A percentile compares a stretch with the other conserved stretches of the same genome.
Evolutionary conservation across 495 filamentous ascomycete species (phyloP).

Genomic region (Podospora didyma): DNA sequence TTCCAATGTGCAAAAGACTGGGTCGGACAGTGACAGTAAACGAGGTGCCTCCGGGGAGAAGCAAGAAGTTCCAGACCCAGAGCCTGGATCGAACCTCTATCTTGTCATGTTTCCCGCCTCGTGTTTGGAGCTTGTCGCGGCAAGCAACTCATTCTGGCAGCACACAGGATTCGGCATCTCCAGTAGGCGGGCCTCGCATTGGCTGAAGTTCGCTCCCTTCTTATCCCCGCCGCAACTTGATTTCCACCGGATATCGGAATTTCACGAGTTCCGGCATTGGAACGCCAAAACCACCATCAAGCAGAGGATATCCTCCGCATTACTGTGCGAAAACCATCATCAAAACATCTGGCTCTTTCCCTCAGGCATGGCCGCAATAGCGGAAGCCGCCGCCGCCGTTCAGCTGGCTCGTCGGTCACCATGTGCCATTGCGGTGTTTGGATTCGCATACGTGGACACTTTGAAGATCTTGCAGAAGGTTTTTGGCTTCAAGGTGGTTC

Average conservation of each 20-base stretch:
- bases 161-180: conserved; percentile 29
- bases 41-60: no score
- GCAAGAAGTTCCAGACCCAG: background rate
- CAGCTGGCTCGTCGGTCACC: background rate
- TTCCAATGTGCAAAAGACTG: no score
- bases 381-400: conserved; percentile 6
- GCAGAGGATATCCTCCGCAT: background rate
- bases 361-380: conserved; percentile 20
- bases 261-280: no score
- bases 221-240: no score
- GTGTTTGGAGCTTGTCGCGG: background rate
- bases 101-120: conserved; percentile 12
- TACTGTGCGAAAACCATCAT: background rate
- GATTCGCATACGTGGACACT: conserved; percentile 30
- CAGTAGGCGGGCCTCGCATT: conserved; percentile 18
- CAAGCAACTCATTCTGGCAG: conserved; percentile 25
- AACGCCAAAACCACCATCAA: background rate
- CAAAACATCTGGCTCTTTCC: conserved; percentile 20
- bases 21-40: no score
- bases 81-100: background rate
- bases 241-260: no score
- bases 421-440: conserved; percentile 14
- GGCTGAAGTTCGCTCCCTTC: conserved; percentile 1
- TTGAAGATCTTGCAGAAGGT: conserved; percentile 15
- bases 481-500: background rate